Evolutionary conservation across 208 protist species (phyloP).

Genomic region (Giardia muris): DNA sequence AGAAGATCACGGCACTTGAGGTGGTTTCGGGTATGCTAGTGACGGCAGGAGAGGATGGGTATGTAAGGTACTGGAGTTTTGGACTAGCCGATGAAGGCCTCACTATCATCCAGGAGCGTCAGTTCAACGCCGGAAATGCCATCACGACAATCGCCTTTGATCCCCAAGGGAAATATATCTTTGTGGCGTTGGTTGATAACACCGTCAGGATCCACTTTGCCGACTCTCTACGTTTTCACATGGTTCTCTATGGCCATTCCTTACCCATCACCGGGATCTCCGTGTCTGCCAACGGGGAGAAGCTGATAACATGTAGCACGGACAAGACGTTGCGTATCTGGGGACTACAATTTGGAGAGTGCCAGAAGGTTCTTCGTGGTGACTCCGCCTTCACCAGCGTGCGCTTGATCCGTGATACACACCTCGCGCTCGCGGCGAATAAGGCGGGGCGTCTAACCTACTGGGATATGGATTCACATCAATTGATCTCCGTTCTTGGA

Average conservation of each 20-base stretch:
- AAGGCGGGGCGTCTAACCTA: not conserved
- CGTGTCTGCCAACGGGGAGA: not conserved
- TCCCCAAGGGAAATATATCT: not conserved
- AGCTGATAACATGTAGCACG: not conserved
- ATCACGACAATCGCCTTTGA: not conserved
- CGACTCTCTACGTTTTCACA: not conserved
- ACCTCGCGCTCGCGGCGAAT: not conserved
- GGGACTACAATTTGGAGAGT: slow-evolving; percentile 21
- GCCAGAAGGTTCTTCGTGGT: not conserved
- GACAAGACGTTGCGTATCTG: slow-evolving; percentile 20
- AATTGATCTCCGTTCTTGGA: not conserved
- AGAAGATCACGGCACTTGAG: not conserved
- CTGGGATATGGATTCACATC: not conserved
- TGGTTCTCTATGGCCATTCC: slow-evolving; percentile 7
- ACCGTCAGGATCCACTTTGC: not conserved
- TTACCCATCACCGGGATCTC: not conserved
- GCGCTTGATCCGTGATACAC: not conserved
- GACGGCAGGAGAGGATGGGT: not conserved
- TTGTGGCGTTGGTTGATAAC: not conserved
- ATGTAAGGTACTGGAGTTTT: not conserved
- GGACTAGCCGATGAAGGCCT: not conserved
- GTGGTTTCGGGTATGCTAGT: not conserved
- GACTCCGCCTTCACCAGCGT: not conserved
- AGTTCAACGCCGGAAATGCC: not conserved
- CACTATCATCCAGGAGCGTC: not conserved